phyloP scores from a whole-genome alignment of 306 rosid species.

The Vicia faba region DNA sequence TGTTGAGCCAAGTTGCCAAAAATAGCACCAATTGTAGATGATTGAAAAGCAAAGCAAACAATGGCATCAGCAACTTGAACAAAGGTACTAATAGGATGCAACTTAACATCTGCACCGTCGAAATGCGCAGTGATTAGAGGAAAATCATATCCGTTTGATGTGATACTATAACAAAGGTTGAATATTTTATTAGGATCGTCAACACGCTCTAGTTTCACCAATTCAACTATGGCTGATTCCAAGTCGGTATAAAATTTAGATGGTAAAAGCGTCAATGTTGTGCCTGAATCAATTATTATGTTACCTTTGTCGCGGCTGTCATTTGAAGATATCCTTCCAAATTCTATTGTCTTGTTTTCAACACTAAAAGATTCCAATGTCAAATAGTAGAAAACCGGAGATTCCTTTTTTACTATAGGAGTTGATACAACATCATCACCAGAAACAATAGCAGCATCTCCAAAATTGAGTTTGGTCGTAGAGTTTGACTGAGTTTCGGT shows the following conservation, averaged over 20 bases:
- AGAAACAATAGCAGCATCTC: slow-evolving; percentile 34
- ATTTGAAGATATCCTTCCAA: neutral
- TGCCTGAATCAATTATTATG: slow-evolving; percentile 53
- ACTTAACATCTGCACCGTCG: slow-evolving; percentile 40
- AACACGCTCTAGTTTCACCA: neutral
- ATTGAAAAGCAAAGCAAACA: slow-evolving; percentile 49
- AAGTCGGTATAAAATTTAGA: slow-evolving; percentile 12
- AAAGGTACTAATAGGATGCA: slow-evolving; percentile 41
- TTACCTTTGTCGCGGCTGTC: neutral
- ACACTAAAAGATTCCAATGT: slow-evolving; percentile 32
- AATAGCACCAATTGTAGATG: neutral
- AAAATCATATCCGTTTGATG: neutral
- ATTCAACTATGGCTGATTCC: slow-evolving; percentile 27
- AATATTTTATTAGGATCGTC: neutral
- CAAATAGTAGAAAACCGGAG: neutral
- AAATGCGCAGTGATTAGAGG: slow-evolving; percentile 46
- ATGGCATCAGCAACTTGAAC: neutral
- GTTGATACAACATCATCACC: slow-evolving; percentile 21
- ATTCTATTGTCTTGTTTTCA: neutral
- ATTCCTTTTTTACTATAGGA: neutral
- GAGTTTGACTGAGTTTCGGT: no score
- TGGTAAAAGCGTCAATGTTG: slow-evolving; percentile 39
- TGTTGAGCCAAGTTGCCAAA: slow-evolving; percentile 59
- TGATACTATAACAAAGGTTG: slow-evolving; percentile 39
- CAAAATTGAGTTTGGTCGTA: slow-evolving; percentile 17